These are phyloP conservation scores for Pneumocystis canis DNA, from an alignment of 1,139 yeast genomes.

Conservation along the genomic window DNA sequence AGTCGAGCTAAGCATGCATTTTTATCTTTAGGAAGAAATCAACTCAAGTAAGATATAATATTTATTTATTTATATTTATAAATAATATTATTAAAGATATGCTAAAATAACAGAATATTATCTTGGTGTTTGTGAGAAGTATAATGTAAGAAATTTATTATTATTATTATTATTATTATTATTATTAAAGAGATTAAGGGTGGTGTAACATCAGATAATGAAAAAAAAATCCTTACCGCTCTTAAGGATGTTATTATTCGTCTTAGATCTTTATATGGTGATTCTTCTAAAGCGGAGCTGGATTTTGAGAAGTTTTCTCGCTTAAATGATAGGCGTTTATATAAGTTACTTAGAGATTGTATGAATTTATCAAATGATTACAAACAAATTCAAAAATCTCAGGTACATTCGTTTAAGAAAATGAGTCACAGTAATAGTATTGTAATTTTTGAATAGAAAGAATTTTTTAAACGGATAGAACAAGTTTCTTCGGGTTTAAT, in stretches of 20 bases:
- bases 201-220: slow-evolving; percentile 26
- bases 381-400: slow-evolving; percentile 42
- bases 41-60: slow-evolving; percentile 32
- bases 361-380: slow-evolving; percentile 47
- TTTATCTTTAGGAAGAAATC: slow-evolving; percentile 54
- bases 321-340: slow-evolving; percentile 43
- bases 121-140: slow-evolving; percentile 29
- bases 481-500: slow-evolving; percentile 7
- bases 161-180: too few relatives aligned
- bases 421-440: slow-evolving; percentile 5
- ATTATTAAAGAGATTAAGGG: slow-evolving; percentile 14
- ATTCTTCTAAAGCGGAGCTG: slow-evolving; percentile 32
- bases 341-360: slow-evolving; percentile 41
- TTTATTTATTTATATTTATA: slow-evolving; percentile 25
- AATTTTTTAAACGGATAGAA: slow-evolving; percentile 30
- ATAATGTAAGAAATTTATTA: slow-evolving; percentile 17
- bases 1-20: slow-evolving; percentile 50
- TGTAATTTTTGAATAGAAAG: slow-evolving; percentile 26
- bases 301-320: slow-evolving; percentile 39
- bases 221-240: slow-evolving; percentile 53
- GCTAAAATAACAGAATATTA: slow-evolving; percentile 14
- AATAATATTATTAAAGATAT: slow-evolving; percentile 22
- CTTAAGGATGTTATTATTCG: slow-evolving; percentile 41
- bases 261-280: slow-evolving; percentile 15
- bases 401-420: slow-evolving; percentile 40